Conservation (phyloP, 495 filamentous ascomycete genomes). For the Neurospora sp. region DNA sequence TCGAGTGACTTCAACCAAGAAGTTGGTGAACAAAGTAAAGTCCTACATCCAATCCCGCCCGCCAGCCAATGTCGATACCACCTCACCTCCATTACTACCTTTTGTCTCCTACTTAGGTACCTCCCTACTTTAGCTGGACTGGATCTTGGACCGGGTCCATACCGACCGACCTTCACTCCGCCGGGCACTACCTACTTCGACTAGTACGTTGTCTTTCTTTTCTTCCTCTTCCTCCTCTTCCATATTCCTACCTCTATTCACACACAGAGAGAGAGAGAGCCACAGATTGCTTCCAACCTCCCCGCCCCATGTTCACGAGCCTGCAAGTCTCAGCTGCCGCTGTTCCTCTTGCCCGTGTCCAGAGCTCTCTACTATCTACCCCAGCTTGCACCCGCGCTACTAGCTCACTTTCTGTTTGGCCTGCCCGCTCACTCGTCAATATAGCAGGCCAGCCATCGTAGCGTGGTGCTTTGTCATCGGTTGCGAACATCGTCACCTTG, state of each 20-base stretch:
- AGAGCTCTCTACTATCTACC: neutral
- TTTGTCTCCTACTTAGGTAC: neutral
- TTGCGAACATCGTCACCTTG: neutral
- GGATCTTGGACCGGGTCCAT: neutral
- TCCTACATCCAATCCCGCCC: neutral
- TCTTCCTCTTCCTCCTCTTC: neutral
- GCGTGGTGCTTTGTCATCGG: neutral
- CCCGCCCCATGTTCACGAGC: neutral
- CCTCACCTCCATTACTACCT: neutral
- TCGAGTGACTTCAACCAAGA: neutral
- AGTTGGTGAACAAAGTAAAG: neutral
- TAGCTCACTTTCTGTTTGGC: slow-evolving; percentile 1
- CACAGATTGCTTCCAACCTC: neutral
- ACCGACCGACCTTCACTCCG: neutral
- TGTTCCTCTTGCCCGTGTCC: neutral
- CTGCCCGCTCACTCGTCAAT: neutral
- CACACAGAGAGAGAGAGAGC: neutral
- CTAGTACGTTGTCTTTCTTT: neutral
- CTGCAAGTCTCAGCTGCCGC: neutral
- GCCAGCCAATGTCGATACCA: neutral
- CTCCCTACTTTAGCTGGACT: neutral
- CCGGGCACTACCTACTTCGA: neutral
- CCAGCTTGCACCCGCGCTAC: neutral
- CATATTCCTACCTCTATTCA: neutral
- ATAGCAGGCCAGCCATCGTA: neutral